Evolutionary conservation across 345 rosid species (phyloP).

Genomic region (Hibiscus syriacus): DNA sequence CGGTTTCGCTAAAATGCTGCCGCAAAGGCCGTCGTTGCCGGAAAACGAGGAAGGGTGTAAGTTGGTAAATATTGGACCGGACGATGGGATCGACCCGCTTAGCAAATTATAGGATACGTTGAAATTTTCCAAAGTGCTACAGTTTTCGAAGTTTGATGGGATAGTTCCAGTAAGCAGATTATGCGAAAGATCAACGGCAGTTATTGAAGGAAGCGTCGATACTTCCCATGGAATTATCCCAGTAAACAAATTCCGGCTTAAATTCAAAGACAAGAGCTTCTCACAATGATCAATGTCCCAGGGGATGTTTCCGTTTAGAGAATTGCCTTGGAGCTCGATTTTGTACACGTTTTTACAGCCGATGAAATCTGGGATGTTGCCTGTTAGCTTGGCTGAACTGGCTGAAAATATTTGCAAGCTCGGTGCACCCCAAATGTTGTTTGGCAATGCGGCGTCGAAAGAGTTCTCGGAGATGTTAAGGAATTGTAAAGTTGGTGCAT

Average conservation of each 20-base stretch:
- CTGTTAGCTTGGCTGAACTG: conserved; percentile 38
- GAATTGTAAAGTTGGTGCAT: conserved; percentile 49
- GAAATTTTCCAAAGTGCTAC: conserved; percentile 66
- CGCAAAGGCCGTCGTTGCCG: conserved; percentile 78
- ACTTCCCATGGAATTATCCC: conserved; percentile 89
- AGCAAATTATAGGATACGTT: conserved; percentile 68
- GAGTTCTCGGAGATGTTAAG: conserved; percentile 66
- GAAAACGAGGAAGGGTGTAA: conserved; percentile 71
- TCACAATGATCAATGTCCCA: conserved; percentile 78
- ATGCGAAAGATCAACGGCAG: conserved; percentile 72
- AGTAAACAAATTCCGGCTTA: conserved; percentile 61
- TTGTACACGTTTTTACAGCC: conserved; percentile 67
- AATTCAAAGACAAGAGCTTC: conserved; percentile 64
- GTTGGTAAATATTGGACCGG: conserved; percentile 52
- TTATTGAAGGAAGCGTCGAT: conserved; percentile 58
- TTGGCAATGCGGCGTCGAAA: conserved; percentile 43
- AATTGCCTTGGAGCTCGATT: conserved; percentile 71
- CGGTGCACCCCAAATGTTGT: conserved; percentile 57
- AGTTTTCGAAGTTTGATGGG: conserved; percentile 74
- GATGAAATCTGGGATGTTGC: conserved; percentile 60
- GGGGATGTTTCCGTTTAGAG: conserved; percentile 66
- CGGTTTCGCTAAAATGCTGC: conserved; percentile 44
- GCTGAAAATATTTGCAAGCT: conserved; percentile 74
- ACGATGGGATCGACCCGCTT: conserved; percentile 65
- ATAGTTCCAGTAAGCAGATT: conserved; percentile 76